phyloP scores from a whole-genome alignment of 345 rosid genomes.

The Salix arbutifolia region DNA sequence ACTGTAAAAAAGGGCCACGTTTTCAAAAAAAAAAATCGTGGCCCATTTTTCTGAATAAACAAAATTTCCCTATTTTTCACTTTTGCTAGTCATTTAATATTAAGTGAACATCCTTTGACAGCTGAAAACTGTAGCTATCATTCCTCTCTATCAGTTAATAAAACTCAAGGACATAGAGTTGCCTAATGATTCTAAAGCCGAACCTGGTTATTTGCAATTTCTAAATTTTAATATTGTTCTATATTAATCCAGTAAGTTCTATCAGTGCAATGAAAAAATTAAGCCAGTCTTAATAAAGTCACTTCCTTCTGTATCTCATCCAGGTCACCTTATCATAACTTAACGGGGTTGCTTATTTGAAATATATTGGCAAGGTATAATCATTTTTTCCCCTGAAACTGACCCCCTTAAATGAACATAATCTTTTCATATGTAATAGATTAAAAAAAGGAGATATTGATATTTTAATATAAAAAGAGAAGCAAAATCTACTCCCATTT shows the following conservation, averaged over 20 bases:
- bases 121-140: not conserved
- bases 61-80: not conserved
- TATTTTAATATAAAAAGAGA: not conserved
- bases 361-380: not conserved
- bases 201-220: not conserved
- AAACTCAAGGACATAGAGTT: not conserved
- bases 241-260: not conserved
- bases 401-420: not conserved
- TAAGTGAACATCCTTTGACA: not conserved
- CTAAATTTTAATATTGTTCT: not conserved
- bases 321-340: not conserved
- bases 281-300: not conserved
- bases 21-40: not conserved
- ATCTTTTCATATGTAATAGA: not conserved
- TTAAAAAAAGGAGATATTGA: not conserved
- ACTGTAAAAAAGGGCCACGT: not conserved
- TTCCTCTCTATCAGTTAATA: not conserved
- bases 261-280: not conserved
- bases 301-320: not conserved
- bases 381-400: not conserved
- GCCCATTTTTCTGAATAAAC: not conserved
- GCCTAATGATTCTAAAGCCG: not conserved
- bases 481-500: not conserved
- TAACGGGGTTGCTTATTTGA: not conserved
- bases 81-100: not conserved